Percentiles rank a stretch among this genome's conserved stretches.
Conservation (phyloP, 495 filamentous ascomycete species). For the Penicillium flavigenum region DNA sequence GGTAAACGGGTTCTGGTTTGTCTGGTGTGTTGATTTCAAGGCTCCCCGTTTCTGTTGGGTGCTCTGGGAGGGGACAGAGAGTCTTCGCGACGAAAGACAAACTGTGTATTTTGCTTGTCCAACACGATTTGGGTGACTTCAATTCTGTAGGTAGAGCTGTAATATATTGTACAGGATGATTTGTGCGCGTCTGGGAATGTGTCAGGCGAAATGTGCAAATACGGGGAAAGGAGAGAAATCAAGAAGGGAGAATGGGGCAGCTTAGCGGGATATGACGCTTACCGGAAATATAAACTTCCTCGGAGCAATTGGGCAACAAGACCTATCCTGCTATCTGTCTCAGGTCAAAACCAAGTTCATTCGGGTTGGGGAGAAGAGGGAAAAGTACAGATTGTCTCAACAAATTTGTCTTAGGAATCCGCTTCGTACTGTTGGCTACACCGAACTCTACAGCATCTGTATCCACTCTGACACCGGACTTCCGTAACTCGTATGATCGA, state of each 20-base stretch:
- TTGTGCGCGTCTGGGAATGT: background rate
- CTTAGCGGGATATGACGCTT: constrained; percentile 8
- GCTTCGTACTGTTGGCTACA: constrained; percentile 10
- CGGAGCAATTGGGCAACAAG: constrained; percentile 8
- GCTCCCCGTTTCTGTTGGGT: background rate
- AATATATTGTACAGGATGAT: background rate
- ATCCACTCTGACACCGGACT: background rate
- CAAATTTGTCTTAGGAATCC: constrained; percentile 21
- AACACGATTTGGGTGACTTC: background rate
- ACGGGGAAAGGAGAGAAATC: background rate
- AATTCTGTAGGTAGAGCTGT: background rate
- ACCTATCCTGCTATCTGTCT: background rate
- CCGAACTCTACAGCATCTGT: background rate
- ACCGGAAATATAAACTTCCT: constrained; percentile 7
- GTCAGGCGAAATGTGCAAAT: background rate
- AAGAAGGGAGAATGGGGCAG: background rate
- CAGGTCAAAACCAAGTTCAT: background rate
- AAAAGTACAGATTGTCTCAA: constrained; percentile 1
- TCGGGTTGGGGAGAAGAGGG: background rate
- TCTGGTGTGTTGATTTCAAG: background rate
- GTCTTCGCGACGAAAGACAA: constrained; percentile 1
- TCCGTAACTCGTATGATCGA: background rate
- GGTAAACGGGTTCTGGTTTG: constrained; percentile 8
- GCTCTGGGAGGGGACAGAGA: constrained; percentile 8
- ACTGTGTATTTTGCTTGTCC: background rate